Evolutionary conservation across 2,329 filamentous ascomycete genomes (phyloP).

Genomic region (Karstenula rhodostoma): DNA sequence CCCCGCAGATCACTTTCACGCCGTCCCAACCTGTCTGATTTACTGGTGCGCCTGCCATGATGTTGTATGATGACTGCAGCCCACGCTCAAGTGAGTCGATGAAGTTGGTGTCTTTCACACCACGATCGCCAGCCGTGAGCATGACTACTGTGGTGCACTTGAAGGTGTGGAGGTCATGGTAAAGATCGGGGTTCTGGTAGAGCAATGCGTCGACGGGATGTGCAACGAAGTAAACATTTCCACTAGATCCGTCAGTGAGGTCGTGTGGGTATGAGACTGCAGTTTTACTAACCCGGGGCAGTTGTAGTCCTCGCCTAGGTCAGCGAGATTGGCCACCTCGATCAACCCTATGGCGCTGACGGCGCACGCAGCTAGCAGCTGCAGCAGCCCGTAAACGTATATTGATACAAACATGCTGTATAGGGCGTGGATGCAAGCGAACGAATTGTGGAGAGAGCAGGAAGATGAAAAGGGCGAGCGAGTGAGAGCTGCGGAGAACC

Average conservation of each 20-base stretch:
- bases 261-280: neutral
- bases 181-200: slow-evolving; percentile 40
- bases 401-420: neutral
- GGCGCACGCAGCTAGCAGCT: neutral
- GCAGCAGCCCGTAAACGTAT: neutral
- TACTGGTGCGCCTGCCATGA: slow-evolving; percentile 25
- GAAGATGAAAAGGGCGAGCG: neutral
- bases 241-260: slow-evolving; percentile 21
- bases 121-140: slow-evolving; percentile 36
- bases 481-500: neutral
- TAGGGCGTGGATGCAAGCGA: neutral
- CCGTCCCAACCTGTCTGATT: slow-evolving; percentile 19
- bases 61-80: slow-evolving; percentile 31
- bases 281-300: neutral
- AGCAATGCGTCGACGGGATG: slow-evolving; percentile 37
- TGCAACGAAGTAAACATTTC: slow-evolving; percentile 38
- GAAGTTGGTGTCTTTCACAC: slow-evolving; percentile 22
- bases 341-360: neutral
- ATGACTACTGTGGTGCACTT: slow-evolving; percentile 37
- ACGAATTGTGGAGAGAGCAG: neutral
- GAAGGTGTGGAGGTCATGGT: slow-evolving; percentile 37
- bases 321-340: neutral
- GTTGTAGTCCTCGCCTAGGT: neutral
- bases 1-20: slow-evolving; percentile 18
- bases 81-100: slow-evolving; percentile 30